Evolutionary conservation across 2,329 filamentous ascomycete species (phyloP).

Genomic region (Aspergillus floridensis): DNA sequence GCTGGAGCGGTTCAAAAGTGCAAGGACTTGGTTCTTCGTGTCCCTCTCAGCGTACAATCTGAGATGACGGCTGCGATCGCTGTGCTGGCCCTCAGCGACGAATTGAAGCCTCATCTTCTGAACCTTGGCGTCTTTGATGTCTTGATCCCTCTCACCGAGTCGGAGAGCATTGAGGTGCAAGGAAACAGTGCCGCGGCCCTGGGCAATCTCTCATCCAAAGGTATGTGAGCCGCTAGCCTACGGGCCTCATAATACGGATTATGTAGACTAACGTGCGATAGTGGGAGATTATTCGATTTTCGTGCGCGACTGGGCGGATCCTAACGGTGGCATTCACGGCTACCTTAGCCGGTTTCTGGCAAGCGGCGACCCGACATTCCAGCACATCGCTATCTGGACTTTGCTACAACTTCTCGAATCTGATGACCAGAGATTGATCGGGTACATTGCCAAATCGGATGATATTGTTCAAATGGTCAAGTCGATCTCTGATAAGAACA

Average conservation of each 20-base stretch:
- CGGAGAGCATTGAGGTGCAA: conserved; percentile 94
- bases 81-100: conserved; percentile 90
- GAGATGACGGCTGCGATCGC: conserved; percentile 99
- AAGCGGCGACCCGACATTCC: conserved; percentile 94
- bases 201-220: conserved; percentile 95
- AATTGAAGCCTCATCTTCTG: conserved; percentile 86
- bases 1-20: conserved; percentile 97
- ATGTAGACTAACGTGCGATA: conserved; percentile 42
- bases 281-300: conserved; percentile 97
- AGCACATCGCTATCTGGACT: conserved; percentile 99
- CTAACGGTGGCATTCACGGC: conserved; percentile 90
- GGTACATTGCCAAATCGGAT: conserved; percentile 82
- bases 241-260: neutral
- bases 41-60: conserved; percentile 90
- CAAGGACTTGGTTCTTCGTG: conserved; percentile 91
- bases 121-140: conserved; percentile 95
- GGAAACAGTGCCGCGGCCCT: conserved; percentile 95
- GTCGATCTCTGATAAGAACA: conserved; percentile 81
- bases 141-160: conserved; percentile 90
- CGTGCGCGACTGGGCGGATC: conserved; percentile 87
- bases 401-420: conserved; percentile 92
- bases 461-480: conserved; percentile 91
- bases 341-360: conserved; percentile 91
- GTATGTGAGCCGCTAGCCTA: conserved; percentile 49
- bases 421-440: conserved; percentile 84